These are phyloP conservation scores for Friedmanniomyces simplex DNA, from an alignment of 495 filamentous ascomycete species.

Conservation along the genomic window DNA sequence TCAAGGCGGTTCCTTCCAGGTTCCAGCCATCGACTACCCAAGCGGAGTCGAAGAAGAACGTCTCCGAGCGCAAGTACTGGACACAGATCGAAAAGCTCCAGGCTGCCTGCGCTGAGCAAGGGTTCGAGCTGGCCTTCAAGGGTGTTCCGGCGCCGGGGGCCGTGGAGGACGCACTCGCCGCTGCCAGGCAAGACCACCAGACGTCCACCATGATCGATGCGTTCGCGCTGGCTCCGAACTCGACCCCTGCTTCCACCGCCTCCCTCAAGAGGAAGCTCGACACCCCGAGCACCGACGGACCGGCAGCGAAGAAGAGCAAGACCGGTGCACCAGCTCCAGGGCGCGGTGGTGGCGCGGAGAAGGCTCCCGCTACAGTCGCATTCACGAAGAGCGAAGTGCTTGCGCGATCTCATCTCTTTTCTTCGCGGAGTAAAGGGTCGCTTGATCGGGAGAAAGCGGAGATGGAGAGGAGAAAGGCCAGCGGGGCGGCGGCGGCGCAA, in stretches of 20 bases:
- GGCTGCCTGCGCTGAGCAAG: not conserved
- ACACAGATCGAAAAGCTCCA: not conserved
- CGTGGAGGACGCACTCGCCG: too few species aligned
- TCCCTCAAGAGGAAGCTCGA: not conserved
- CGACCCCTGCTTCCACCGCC: too few species aligned
- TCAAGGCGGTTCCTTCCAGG: not conserved
- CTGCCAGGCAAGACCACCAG: too few species aligned
- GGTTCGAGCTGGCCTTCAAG: not conserved
- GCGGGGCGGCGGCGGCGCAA: too few species aligned
- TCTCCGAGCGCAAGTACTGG: not conserved
- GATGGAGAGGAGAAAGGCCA: not conserved
- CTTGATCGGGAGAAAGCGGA: not conserved
- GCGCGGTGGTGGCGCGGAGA: not conserved
- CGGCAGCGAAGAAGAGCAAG: not conserved
- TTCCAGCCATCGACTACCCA: not conserved
- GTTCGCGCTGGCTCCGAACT: too few species aligned
- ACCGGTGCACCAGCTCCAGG: not conserved
- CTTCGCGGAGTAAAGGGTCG: too few species aligned
- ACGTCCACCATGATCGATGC: too few species aligned
- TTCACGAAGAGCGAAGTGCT: too few species aligned
- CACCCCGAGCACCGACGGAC: not conserved
- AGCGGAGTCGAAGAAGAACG: not conserved
- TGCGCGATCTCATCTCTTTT: too few species aligned
- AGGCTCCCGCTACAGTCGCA: not conserved
- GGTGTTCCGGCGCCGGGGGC: not conserved